Evolutionary conservation across 371 early-diverging fungal species (phyloP).

Genomic region (Mucor racemosus): DNA sequence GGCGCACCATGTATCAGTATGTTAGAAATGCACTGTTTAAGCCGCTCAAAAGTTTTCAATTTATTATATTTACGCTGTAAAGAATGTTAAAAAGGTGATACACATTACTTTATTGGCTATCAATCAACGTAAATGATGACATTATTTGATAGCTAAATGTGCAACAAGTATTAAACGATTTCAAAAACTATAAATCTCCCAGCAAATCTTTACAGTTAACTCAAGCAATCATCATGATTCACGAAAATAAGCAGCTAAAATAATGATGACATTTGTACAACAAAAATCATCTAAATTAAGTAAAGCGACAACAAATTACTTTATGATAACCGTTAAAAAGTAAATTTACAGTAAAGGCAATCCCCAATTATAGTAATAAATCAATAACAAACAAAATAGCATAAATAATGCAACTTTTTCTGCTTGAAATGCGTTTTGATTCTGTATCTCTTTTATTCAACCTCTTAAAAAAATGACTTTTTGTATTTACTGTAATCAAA

Average conservation of each 20-base stretch:
- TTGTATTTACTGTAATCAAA: conserved; percentile 33
- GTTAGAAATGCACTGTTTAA: too few species aligned
- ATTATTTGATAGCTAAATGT: too few species aligned
- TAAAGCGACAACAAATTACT: conserved; percentile 15
- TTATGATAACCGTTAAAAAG: neutral
- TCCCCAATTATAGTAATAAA: conserved; percentile 16
- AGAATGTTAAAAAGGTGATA: too few species aligned
- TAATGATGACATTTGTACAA: conserved; percentile 11
- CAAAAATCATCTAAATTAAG: conserved; percentile 1
- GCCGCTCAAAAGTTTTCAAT: too few species aligned
- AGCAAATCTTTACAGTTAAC: too few species aligned
- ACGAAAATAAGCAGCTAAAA: neutral
- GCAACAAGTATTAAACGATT: too few species aligned
- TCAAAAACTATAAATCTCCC: too few species aligned
- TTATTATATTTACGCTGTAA: too few species aligned
- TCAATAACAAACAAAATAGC: conserved; percentile 13
- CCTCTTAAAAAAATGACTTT: conserved; percentile 23
- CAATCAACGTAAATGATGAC: too few species aligned
- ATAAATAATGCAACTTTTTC: neutral
- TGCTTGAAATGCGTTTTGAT: neutral
- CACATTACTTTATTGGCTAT: too few species aligned
- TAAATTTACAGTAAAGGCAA: neutral
- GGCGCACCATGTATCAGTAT: too few species aligned
- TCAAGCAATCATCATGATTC: too few species aligned
- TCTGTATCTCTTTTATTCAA: neutral